phyloP scores from a whole-genome alignment of 2,329 filamentous ascomycete genomes.

The Didymella exigua region DNA sequence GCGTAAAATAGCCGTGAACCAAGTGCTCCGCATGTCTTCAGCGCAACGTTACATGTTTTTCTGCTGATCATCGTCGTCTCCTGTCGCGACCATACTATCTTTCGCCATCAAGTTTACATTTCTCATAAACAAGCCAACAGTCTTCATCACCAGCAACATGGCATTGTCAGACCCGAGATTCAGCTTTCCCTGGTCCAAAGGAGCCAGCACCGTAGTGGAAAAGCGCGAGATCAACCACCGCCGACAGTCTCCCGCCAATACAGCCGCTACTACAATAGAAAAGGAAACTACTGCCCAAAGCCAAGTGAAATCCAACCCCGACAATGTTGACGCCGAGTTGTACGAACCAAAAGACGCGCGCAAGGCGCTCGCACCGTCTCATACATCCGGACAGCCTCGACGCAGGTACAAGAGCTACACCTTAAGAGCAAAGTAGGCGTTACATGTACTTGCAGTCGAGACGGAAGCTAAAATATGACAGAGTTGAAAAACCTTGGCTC shows the following conservation, averaged over 20 bases:
- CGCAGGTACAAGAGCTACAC: not conserved
- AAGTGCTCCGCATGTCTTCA: not conserved
- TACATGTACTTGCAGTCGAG: too few relatives aligned
- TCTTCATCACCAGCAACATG: not conserved
- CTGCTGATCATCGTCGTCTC: not conserved
- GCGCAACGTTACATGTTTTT: not conserved
- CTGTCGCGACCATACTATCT: not conserved
- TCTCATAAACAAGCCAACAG: not conserved
- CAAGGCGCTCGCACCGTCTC: not conserved
- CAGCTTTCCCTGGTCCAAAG: not conserved
- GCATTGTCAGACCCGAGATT: not conserved
- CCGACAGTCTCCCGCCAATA: not conserved
- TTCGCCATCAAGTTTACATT: not conserved
- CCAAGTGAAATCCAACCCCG: not conserved
- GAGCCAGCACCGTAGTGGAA: not conserved
- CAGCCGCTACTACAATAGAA: not conserved
- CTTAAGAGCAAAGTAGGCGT: not conserved
- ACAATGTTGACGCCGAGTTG: not conserved
- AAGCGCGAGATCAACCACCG: not conserved
- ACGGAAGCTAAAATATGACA: not conserved
- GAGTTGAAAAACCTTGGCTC: conserved; percentile 1
- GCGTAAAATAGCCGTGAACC: too few relatives aligned
- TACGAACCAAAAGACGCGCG: not conserved
- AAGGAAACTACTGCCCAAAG: not conserved
- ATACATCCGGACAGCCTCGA: not conserved